These are phyloP conservation scores for Pseudoscleropodium purum DNA, from an alignment of 225 moss, liverwort and hornwort genomes.

Conservation along the genomic window DNA sequence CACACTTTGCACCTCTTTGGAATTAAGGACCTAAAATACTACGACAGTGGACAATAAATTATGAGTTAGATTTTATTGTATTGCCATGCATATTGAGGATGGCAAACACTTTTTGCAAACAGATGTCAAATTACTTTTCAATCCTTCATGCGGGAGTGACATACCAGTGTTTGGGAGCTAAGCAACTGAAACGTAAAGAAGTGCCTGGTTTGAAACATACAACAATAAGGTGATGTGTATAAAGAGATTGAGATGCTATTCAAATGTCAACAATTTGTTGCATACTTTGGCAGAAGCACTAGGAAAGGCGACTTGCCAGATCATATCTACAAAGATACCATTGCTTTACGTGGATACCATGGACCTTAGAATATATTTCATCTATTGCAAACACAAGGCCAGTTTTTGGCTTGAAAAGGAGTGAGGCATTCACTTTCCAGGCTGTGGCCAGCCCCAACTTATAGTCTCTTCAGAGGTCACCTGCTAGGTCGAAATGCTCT, in stretches of 20 bases:
- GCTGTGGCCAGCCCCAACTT: no score
- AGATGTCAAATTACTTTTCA: not conserved
- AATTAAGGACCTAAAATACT: not conserved
- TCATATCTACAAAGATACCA: not conserved
- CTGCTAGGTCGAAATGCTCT: not conserved
- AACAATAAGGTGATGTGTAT: not conserved
- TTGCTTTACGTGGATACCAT: not conserved
- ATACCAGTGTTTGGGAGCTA: not conserved
- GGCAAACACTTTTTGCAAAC: not conserved
- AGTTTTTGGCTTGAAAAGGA: not conserved
- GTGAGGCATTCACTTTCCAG: not conserved
- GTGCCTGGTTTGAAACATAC: not conserved
- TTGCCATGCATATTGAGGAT: not conserved
- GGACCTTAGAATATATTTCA: not conserved
- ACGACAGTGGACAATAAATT: not conserved
- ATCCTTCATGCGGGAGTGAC: not conserved
- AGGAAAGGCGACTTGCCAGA: not conserved
- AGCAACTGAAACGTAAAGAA: not conserved
- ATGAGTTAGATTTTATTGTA: not conserved
- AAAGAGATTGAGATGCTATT: not conserved
- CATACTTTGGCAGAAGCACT: not conserved
- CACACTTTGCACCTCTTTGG: not conserved
- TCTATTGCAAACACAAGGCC: not conserved
- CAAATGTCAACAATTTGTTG: not conserved
- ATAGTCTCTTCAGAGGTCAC: no score